These are phyloP conservation scores for Didymella sp. DNA, from an alignment of 2,329 filamentous ascomycete genomes.

Conservation along the genomic window DNA sequence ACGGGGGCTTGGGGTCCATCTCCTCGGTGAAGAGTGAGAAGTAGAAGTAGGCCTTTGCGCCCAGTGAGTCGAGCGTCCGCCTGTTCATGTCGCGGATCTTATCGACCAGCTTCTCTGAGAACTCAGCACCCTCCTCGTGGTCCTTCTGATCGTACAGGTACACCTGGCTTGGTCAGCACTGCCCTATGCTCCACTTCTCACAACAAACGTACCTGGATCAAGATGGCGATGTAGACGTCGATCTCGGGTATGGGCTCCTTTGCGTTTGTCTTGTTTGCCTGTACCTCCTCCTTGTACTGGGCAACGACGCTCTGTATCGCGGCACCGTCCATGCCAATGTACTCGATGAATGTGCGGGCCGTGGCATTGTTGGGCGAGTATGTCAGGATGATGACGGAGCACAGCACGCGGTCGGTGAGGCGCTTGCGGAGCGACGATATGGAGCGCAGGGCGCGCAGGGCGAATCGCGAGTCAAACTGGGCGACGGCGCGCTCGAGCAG, in stretches of 20 bases:
- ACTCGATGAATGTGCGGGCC: slow-evolving; percentile 73
- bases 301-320: slow-evolving; percentile 62
- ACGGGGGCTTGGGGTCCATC: slow-evolving; percentile 84
- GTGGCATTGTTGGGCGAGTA: slow-evolving; percentile 73
- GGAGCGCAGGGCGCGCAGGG: slow-evolving; percentile 89
- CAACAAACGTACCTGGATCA: slow-evolving; percentile 54
- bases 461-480: slow-evolving; percentile 94
- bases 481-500: slow-evolving; percentile 90
- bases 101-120: slow-evolving; percentile 83
- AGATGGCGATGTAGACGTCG: slow-evolving; percentile 85
- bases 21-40: slow-evolving; percentile 95
- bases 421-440: slow-evolving; percentile 96
- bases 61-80: slow-evolving; percentile 89
- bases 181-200: neutral
- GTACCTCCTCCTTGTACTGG: slow-evolving; percentile 70
- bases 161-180: slow-evolving; percentile 66
- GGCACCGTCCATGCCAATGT: slow-evolving; percentile 71
- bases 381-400: slow-evolving; percentile 80
- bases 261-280: slow-evolving; percentile 64
- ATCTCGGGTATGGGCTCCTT: slow-evolving; percentile 87
- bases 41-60: slow-evolving; percentile 98
- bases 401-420: slow-evolving; percentile 80
- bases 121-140: slow-evolving; percentile 78
- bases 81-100: slow-evolving; percentile 89
- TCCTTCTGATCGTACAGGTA: slow-evolving; percentile 86